Evolutionary conservation across 1,284 basidiomycete species (phyloP).

Genomic region (Pseudozyma thailandica): DNA sequence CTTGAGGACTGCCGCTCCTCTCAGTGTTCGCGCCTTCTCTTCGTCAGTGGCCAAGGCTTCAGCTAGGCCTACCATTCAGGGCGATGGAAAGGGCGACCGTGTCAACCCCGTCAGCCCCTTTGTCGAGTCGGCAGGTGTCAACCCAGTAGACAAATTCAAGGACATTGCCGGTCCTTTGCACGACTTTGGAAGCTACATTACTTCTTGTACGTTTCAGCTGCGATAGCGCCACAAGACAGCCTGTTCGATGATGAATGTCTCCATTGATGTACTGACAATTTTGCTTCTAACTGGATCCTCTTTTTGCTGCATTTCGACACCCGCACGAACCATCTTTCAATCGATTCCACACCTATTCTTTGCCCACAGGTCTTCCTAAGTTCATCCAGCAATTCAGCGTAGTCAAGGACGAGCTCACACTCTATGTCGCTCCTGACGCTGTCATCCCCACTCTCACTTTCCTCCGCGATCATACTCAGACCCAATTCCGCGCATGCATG

Average conservation of each 20-base stretch:
- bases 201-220: conserved; percentile 53
- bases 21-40: conserved; percentile 30
- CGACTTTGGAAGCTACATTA: conserved; percentile 66
- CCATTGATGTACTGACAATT: not conserved
- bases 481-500: conserved; percentile 91
- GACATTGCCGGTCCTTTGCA: conserved; percentile 55
- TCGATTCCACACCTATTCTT: not conserved
- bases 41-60: conserved; percentile 20
- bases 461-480: conserved; percentile 94
- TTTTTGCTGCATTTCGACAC: not conserved
- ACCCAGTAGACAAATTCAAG: conserved; percentile 59
- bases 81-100: conserved; percentile 58
- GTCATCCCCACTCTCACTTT: conserved; percentile 89
- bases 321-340: not conserved
- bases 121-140: conserved; percentile 57
- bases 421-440: conserved; percentile 85
- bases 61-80: conserved; percentile 32
- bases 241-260: not conserved
- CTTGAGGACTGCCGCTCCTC: conserved; percentile 19
- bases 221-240: not conserved
- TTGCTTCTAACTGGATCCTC: not conserved
- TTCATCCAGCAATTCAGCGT: conserved; percentile 68
- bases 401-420: conserved; percentile 92
- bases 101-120: conserved; percentile 62
- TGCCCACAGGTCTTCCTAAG: conserved; percentile 58